Base-by-base conservation (phyloP, 192 early-diverging fungal species). In the Coemansia biformis region DNA sequence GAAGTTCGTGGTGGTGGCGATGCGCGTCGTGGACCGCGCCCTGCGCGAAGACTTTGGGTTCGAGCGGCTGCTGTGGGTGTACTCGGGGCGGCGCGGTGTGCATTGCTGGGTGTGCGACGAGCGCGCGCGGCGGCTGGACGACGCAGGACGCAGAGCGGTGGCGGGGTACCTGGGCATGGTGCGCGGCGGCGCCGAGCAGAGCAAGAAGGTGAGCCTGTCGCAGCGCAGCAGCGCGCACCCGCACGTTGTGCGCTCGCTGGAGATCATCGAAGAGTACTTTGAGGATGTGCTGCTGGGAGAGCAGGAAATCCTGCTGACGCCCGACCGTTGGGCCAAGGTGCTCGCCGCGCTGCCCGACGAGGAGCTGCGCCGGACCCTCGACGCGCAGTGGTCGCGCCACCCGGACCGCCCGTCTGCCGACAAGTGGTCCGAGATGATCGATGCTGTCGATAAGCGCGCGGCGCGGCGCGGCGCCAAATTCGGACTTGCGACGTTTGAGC, bases 31-130 rank as follows among this genome's bases (percentile, higher is more conserved):
- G 51, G 82, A 98, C 57, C 72, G 55, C 9, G 83, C 85, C 9
- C 56, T 98, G 28, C 54, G 53, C 34, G 93, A 93, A 22, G 93
- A 98, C 75, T 98, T 98, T 79, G 95, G 93, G 4, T 98, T 96
- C 61, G 78, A 86, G 48, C 82, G 95, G 37, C 50, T 93, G 8
- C 65, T 98, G 35, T 98, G 95, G 95, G 90, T 93, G 4, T 98
- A 92, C 49, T 87, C 84, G 50, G 95, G 95, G 46, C 86, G 95
- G 44, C 90, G 95, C 66, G 95, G 95, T 56, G 88, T 96, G 31
- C 95, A 98, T 81, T 95, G 93, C 77, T 98, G 95, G 95, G 85
- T 98, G 16, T 87, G 83, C 42, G 95, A 98, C 61, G 86, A 91
- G 44, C 69, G 82, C 11, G 95, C 95, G 5, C 79, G 89, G 8